These are phyloP conservation scores for Cenchrus purpureus DNA, from an alignment of 176 grass and related monocot species.

Conservation along the genomic window DNA sequence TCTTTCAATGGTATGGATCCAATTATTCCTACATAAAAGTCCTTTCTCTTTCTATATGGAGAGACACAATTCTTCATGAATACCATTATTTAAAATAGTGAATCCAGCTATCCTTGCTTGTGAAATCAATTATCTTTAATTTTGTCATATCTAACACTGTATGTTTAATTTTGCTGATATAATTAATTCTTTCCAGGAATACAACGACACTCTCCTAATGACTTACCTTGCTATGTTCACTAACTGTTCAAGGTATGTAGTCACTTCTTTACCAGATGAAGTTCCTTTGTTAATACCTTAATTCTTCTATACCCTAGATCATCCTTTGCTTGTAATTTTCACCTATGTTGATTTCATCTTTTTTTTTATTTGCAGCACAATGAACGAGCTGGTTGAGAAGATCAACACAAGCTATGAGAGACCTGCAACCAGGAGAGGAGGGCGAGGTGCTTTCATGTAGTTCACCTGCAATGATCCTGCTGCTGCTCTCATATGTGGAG, in stretches of 20 bases:
- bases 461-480: constrained; percentile 5
- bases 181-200: constrained; percentile 74
- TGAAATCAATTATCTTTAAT: not conserved
- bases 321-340: not conserved
- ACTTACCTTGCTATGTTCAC: constrained; percentile 99
- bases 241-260: constrained; percentile 81
- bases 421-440: constrained; percentile 73
- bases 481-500: not conserved
- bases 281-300: not conserved
- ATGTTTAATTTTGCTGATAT: not conserved
- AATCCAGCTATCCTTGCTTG: not conserved
- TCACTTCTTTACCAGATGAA: not conserved
- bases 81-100: not conserved
- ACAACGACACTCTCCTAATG: constrained; percentile 94
- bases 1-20: too few relatives aligned
- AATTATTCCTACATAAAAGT: not conserved
- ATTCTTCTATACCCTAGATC: not conserved
- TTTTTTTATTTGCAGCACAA: constrained; percentile 60
- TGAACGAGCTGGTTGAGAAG: constrained; percentile 97
- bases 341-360: not conserved
- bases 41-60: not conserved
- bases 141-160: not conserved
- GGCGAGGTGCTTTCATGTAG: constrained; percentile 88
- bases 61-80: not conserved
- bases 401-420: constrained; percentile 83